Percentiles rank a stretch among this genome's conserved stretches.
Conservation (phyloP, 495 filamentous ascomycete genomes). For the Penicillium fimorum region DNA sequence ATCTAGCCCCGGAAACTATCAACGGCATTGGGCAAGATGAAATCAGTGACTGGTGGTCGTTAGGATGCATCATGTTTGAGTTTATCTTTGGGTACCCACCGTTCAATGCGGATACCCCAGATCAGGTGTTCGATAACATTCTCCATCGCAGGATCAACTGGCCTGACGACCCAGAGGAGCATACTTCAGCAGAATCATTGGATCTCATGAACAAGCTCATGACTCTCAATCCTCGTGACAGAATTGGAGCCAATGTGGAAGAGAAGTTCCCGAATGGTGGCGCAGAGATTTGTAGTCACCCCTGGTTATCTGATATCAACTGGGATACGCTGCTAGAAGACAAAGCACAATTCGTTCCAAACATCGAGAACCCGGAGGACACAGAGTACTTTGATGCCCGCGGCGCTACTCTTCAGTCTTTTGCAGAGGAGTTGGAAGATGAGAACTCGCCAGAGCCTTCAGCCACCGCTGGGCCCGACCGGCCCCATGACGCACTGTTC, state of each 20-base stretch:
- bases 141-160: slow-evolving; percentile 83
- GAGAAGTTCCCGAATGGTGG: slow-evolving; percentile 79
- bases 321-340: slow-evolving; percentile 91
- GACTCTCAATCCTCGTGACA: slow-evolving; percentile 72
- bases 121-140: slow-evolving; percentile 96
- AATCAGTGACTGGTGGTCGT: slow-evolving; percentile 98
- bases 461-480: slow-evolving; percentile 62
- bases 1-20: slow-evolving; percentile 95
- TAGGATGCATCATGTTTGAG: slow-evolving; percentile 96
- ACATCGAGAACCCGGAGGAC: slow-evolving; percentile 89
- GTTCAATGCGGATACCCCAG: slow-evolving; percentile 87
- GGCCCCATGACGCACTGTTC: slow-evolving; percentile 92
- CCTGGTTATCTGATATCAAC: slow-evolving; percentile 84
- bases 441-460: slow-evolving; percentile 65
- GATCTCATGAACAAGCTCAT: slow-evolving; percentile 91
- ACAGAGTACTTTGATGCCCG: slow-evolving; percentile 96
- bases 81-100: slow-evolving; percentile 91
- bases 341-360: slow-evolving; percentile 92
- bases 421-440: slow-evolving; percentile 91
- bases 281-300: slow-evolving; percentile 82
- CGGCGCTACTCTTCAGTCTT: slow-evolving; percentile 84
- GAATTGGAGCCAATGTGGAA: slow-evolving; percentile 79
- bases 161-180: slow-evolving; percentile 70
- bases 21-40: slow-evolving; percentile 93
- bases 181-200: slow-evolving; percentile 79